Base-by-base conservation (phyloP, 2,329 filamentous ascomycete genomes). In the Microdochium paspali region DNA sequence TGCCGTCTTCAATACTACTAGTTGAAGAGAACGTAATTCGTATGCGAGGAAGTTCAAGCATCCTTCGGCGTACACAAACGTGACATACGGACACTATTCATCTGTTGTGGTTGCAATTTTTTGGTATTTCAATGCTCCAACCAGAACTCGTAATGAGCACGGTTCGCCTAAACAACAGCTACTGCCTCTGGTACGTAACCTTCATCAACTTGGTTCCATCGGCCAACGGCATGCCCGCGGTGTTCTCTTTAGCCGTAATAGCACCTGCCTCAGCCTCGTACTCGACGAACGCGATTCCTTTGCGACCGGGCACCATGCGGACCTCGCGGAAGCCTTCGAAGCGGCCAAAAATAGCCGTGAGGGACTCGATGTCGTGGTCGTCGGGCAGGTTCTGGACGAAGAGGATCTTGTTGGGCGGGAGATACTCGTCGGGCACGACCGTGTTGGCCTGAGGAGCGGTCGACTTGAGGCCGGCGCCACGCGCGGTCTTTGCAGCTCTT, bases 271-370 rank as follows among this genome's bases (percentile, higher is more conserved):
- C 90, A 55, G 80, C 83, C 59, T 95, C 89, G 69, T 97, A 98
- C 67, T 98, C 93, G 50, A 96, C 89, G 65, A 98, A 98, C 1
- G 90, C 93, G 65, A 98, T 90, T 3, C 89, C 89, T 53, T 81
- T 84, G 46, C 91, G 76, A 25, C 89, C 87, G 5, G 91, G 90
- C 43, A 97, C 91, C 62, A 89, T 68, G 59, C 93, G 82, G 43
- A 96, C 87, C 71, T 98, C 93, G 62, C 85, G 85, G 73, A 98
- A 96, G 24, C 91, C 91, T 53, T 95, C 87, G 70, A 94, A 98
- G 44, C 86, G 83, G 45, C 82, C 81, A 68, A 97, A 98, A 52
- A 97, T 82, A 26, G 77, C 75, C 0, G 82, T 85, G 47, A 98
- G 78, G 23, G 76, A 79, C 53, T 95, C 90, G 59, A 87, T 81